Percentiles rank a stretch among this genome's conserved stretches.
These are phyloP conservation scores for Glycyrrhiza uralensis DNA, from an alignment of 306 rosid genomes.

Conservation along the genomic window DNA sequence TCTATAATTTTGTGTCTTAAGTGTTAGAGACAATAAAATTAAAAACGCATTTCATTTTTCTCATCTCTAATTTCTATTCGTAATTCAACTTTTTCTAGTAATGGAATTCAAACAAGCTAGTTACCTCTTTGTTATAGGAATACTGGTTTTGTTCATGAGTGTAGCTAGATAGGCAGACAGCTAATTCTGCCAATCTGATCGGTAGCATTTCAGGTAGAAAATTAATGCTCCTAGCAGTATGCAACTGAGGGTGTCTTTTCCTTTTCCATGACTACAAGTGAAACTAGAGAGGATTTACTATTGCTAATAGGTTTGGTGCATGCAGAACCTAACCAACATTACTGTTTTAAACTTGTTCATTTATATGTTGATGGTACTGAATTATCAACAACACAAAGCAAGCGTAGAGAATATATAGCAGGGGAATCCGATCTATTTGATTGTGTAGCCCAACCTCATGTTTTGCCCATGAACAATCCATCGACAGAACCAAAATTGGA, in stretches of 20 bases:
- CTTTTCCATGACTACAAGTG: neutral
- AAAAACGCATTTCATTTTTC: too few species aligned
- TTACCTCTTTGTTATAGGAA: too few species aligned
- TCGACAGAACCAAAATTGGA: neutral
- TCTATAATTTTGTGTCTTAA: too few species aligned
- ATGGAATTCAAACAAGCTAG: too few species aligned
- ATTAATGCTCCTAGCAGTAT: neutral
- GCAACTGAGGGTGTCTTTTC: neutral
- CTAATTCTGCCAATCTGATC: neutral
- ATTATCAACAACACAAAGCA: too few species aligned
- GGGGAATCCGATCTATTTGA: too few species aligned
- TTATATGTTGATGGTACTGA: neutral
- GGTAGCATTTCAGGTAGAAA: neutral
- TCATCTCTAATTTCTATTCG: too few species aligned
- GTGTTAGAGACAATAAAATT: too few species aligned
- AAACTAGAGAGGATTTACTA: neutral
- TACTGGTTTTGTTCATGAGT: neutral
- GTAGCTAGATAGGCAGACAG: neutral
- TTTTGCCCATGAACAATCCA: neutral
- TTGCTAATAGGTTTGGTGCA: neutral
- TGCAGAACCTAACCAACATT: neutral
- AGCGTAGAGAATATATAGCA: too few species aligned
- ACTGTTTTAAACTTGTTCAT: neutral
- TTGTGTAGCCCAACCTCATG: neutral
- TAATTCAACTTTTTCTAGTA: too few species aligned